A percentile compares a stretch with the other conserved stretches of the same genome.
Evolutionary conservation across 768 basidiomycete species (phyloP).

Genomic region (Obba rivulosa): DNA sequence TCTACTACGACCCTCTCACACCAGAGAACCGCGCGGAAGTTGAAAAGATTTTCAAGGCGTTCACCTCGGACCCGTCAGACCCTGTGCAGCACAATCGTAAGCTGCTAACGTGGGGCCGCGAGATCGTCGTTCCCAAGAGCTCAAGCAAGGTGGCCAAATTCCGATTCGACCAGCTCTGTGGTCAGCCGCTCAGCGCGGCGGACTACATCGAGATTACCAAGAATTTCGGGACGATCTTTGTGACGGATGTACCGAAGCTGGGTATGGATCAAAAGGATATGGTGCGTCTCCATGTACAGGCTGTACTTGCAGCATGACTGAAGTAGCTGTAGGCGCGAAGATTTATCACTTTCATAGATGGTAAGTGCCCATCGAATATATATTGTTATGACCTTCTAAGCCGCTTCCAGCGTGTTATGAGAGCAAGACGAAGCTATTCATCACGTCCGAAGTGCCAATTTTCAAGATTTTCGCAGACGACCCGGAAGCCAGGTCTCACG

Average conservation of each 20-base stretch:
- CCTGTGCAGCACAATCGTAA: conserved; percentile 55
- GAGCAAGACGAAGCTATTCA: conserved; percentile 89
- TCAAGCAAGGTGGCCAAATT: conserved; percentile 80
- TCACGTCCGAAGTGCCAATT: conserved; percentile 90
- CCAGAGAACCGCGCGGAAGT: conserved; percentile 64
- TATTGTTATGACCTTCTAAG: background rate
- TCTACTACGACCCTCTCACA: conserved; percentile 83
- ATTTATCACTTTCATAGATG: conserved; percentile 98
- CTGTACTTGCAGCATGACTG: background rate
- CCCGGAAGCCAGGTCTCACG: conserved; percentile 28
- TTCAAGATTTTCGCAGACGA: conserved; percentile 86
- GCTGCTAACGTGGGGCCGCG: conserved; percentile 89
- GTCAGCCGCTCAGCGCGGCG: conserved; percentile 84
- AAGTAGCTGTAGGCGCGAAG: conserved; percentile 61
- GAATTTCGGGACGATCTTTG: conserved; percentile 82
- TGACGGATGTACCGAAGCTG: conserved; percentile 86
- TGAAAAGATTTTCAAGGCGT: conserved; percentile 74
- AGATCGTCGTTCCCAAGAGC: conserved; percentile 72
- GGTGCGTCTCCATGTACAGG: conserved; percentile 35
- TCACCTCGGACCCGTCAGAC: conserved; percentile 54
- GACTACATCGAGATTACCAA: conserved; percentile 94
- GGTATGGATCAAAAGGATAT: conserved; percentile 82
- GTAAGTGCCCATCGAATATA: conserved; percentile 33
- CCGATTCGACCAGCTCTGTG: conserved; percentile 81
- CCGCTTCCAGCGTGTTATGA: conserved; percentile 69